Percentiles rank a stretch among this genome's conserved stretches.
Evolutionary conservation across 192 early-diverging fungal genomes (phyloP).

Genomic region (Gonapodya prolifera): DNA sequence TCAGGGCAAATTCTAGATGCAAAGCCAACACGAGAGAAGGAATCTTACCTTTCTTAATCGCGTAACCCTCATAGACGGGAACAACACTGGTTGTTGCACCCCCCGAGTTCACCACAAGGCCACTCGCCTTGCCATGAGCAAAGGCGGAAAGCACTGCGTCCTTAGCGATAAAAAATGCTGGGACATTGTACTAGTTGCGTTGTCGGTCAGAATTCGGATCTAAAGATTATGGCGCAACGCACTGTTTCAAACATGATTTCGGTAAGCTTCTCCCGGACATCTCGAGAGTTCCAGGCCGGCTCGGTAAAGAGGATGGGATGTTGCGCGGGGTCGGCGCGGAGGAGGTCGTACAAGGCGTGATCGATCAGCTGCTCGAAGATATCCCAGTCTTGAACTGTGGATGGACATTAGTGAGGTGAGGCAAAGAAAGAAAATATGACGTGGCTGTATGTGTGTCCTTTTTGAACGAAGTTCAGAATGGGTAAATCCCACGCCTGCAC

Average conservation of each 20-base stretch:
- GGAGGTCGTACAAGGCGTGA: slow-evolving; percentile 55
- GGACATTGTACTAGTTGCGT: slow-evolving; percentile 52
- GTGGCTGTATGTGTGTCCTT: background rate
- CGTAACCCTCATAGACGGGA: slow-evolving; percentile 95
- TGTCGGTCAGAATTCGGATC: background rate
- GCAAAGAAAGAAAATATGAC: background rate
- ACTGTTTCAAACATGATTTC: slow-evolving; percentile 83
- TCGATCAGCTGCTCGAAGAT: slow-evolving; percentile 84
- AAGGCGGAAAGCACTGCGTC: slow-evolving; percentile 90
- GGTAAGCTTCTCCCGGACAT: slow-evolving; percentile 69
- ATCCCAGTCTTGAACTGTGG: slow-evolving; percentile 85
- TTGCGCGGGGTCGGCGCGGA: slow-evolving; percentile 63
- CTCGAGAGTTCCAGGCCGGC: slow-evolving; percentile 79
- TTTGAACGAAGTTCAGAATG: background rate
- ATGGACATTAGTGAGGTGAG: background rate
- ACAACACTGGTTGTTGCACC: slow-evolving; percentile 75
- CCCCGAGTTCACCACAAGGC: slow-evolving; percentile 86
- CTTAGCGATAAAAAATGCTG: slow-evolving; percentile 89
- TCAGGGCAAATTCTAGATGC: no score
- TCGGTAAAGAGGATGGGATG: slow-evolving; percentile 89
- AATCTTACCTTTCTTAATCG: slow-evolving; percentile 67
- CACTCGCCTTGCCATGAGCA: slow-evolving; percentile 73
- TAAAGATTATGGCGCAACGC: background rate
- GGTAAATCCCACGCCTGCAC: background rate
- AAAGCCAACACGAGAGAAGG: no score